Conservation (phyloP, 2,329 filamentous ascomycete genomes). For the Podosphaera xanthii region DNA sequence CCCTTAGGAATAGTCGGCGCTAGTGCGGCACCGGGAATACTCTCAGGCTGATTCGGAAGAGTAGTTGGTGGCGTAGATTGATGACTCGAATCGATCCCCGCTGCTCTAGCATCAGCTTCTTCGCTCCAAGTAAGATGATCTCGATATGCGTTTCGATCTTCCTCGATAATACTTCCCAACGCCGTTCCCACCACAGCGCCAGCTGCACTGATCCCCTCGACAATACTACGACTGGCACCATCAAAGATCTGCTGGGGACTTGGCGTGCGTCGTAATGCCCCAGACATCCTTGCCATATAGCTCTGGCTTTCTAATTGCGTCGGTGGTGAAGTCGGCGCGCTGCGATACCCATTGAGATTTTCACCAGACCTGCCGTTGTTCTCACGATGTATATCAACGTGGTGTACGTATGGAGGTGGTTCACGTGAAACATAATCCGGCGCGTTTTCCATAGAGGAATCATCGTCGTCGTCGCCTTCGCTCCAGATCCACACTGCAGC, state of each 20-base stretch:
- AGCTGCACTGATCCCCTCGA: slow-evolving; percentile 60
- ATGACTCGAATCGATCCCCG: slow-evolving; percentile 18
- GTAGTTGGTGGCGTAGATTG: slow-evolving; percentile 1
- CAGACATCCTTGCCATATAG: slow-evolving; percentile 58
- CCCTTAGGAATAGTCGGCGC: slow-evolving; percentile 8
- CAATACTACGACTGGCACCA: slow-evolving; percentile 58
- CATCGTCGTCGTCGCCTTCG: slow-evolving; percentile 55
- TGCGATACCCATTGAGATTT: slow-evolving; percentile 18
- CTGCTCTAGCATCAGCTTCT: slow-evolving; percentile 50
- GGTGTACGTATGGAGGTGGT: background rate
- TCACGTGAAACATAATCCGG: background rate
- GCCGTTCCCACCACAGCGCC: slow-evolving; percentile 66
- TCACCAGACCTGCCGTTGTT: slow-evolving; percentile 21
- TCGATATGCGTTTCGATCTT: slow-evolving; percentile 55
- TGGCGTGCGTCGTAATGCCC: slow-evolving; percentile 57
- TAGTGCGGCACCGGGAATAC: slow-evolving; percentile 12
- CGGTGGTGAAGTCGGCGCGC: slow-evolving; percentile 17
- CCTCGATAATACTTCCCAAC: slow-evolving; percentile 61
- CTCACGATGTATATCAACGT: too few relatives aligned
- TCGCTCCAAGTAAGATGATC: slow-evolving; percentile 87
- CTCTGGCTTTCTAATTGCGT: slow-evolving; percentile 25
- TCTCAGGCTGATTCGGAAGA: slow-evolving; percentile 11
- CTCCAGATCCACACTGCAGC: slow-evolving; percentile 87
- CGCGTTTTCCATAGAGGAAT: slow-evolving; percentile 15
- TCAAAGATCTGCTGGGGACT: slow-evolving; percentile 79